phyloP scores from a whole-genome alignment of 2,329 filamentous ascomycete species.

The Fusarium humuli region DNA sequence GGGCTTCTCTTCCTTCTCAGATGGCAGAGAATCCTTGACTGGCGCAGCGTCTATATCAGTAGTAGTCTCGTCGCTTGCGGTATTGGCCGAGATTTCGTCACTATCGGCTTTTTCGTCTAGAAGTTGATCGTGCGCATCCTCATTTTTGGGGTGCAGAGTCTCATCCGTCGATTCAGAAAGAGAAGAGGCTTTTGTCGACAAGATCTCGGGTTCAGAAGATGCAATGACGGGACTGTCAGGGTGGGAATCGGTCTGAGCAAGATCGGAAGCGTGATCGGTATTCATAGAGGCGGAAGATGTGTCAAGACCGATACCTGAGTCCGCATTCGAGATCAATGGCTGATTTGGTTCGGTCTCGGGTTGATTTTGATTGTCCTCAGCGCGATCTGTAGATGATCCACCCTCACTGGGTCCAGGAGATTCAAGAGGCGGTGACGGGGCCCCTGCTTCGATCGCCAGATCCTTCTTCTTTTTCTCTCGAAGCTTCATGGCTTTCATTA shows the following conservation, averaged over 20 bases:
- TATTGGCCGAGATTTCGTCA: constrained; percentile 10
- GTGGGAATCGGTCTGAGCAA: constrained; percentile 66
- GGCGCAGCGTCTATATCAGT: neutral
- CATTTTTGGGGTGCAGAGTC: constrained; percentile 59
- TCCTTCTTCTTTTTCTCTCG: constrained; percentile 77
- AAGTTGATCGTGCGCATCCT: constrained; percentile 31
- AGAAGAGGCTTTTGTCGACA: constrained; percentile 73
- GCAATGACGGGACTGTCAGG: constrained; percentile 66
- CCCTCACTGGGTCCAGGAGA: constrained; percentile 38
- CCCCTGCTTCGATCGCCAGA: constrained; percentile 44
- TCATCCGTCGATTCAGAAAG: constrained; percentile 73
- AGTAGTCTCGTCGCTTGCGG: constrained; percentile 5
- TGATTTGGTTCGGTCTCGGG: constrained; percentile 41
- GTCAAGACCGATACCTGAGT: constrained; percentile 67
- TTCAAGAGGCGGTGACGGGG: constrained; percentile 32
- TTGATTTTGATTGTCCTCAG: constrained; percentile 38
- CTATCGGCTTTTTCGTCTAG: constrained; percentile 29
- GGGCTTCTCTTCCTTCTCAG: constrained; percentile 7
- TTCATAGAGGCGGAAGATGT: constrained; percentile 54
- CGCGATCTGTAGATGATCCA: constrained; percentile 38
- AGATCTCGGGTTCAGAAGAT: constrained; percentile 67
- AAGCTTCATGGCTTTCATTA: constrained; percentile 94
- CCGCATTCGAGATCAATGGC: constrained; percentile 59
- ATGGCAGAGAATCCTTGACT: constrained; percentile 2
- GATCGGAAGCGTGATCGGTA: constrained; percentile 60